These are phyloP conservation scores for Melanopsichium pennsylvanicum DNA, from an alignment of 1,284 basidiomycete species.

Conservation along the genomic window DNA sequence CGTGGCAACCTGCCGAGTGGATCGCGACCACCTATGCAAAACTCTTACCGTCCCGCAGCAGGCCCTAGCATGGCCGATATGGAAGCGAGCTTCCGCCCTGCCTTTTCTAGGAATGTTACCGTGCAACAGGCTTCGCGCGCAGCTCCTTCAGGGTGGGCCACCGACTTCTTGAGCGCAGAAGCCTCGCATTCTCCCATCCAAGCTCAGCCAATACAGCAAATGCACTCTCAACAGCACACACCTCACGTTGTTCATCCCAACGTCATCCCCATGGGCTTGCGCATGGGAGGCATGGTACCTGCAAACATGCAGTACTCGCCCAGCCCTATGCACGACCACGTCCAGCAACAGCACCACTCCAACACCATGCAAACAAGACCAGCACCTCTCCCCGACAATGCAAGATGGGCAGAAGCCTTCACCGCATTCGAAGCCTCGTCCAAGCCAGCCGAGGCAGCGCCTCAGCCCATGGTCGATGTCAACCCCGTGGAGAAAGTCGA, in stretches of 20 bases:
- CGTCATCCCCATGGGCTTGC: constrained; percentile 27
- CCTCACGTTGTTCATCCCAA: constrained; percentile 27
- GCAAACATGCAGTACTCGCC: constrained; percentile 15
- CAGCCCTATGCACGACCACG: constrained; percentile 20
- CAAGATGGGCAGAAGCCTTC: constrained; percentile 60
- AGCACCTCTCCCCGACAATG: constrained; percentile 34
- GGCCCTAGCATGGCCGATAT: constrained; percentile 21
- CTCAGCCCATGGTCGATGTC: constrained; percentile 5
- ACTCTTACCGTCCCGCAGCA: constrained; percentile 5
- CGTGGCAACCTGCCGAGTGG: constrained; percentile 44
- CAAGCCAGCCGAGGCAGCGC: background rate
- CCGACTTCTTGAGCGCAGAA: constrained; percentile 45
- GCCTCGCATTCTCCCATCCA: constrained; percentile 9
- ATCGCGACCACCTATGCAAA: constrained; percentile 23
- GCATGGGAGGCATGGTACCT: constrained; percentile 28
- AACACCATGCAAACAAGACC: constrained; percentile 7
- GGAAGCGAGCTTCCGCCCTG: constrained; percentile 45
- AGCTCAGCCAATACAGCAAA: constrained; percentile 12
- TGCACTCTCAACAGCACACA: constrained; percentile 16
- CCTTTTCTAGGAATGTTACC: constrained; percentile 14
- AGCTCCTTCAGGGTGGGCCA: constrained; percentile 46
- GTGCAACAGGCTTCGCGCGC: constrained; percentile 5
- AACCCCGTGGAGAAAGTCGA: constrained; percentile 16
- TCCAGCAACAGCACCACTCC: constrained; percentile 7
- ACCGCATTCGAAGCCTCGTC: constrained; percentile 47